Base-by-base conservation (phyloP, 306 rosid genomes). In the Rubus parviflorus region DNA sequence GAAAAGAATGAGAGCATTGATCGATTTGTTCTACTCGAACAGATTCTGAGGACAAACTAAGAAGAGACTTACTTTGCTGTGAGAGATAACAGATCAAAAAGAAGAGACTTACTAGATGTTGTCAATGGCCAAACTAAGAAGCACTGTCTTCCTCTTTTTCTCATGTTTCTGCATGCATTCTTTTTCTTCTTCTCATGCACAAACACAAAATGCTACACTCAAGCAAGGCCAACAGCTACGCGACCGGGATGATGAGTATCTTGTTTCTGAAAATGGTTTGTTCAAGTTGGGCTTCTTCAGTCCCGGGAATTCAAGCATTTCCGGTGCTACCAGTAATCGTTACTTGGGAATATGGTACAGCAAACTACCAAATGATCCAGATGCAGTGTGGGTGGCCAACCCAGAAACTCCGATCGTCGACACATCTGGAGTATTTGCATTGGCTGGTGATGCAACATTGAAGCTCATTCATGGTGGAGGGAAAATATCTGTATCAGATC, bases 341-440 rank as follows among this genome's bases (percentile, higher is more conserved):
- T 71, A 70, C 78, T 64, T 81, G 68, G 81, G 81, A 43, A 52
- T 81, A 76, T 76, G 81, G 84, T 81, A 76, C 72, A 4, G 49
- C 60, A 81, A 76, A 46, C 74, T 81, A 63, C 77, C 77, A n/a
- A 45, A 63, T 15, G 60, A 81, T 43, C 74, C 84, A 11, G 77
- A 81, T 20, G 80, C 77, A 11, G 73, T 81, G 5, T 72, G 84
- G 84, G 77, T 81, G 68, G 81, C 74, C 8, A 81, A 81, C 77
- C 77, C 70, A 13, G 68, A 70, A 16, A 42, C 73, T 69, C 83
- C 83, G 3, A 45, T 80, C 65, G 3, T 17, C 2, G 73, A 80
- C 9, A 16, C 76, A 8, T 60, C 83, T 17, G 76, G 76, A 6
- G 67, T 80, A 22, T 71, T 80, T 25, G 45, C 66, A 13, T 75